A percentile compares a stretch with the other conserved stretches of the same genome.
These are phyloP conservation scores for Claviceps sp. DNA, from an alignment of 2,329 filamentous ascomycete genomes.

Conservation along the genomic window DNA sequence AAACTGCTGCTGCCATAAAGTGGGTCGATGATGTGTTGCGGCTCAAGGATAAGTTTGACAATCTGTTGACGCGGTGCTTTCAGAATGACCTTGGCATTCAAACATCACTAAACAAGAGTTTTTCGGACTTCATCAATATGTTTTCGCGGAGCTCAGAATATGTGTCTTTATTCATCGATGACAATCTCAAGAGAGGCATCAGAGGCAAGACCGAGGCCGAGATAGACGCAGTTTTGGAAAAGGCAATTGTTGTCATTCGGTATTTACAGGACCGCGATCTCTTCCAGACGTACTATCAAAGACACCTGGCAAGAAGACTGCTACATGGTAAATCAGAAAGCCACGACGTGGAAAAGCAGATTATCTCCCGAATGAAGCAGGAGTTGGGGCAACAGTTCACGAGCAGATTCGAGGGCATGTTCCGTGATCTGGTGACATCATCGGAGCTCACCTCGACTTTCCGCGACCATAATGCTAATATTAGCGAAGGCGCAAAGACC, in stretches of 20 bases:
- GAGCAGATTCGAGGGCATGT: slow-evolving; percentile 88
- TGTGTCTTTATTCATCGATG: slow-evolving; percentile 91
- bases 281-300: slow-evolving; percentile 97
- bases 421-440: slow-evolving; percentile 86
- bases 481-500: slow-evolving; percentile 33
- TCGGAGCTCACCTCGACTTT: slow-evolving; percentile 70
- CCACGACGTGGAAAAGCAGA: slow-evolving; percentile 84
- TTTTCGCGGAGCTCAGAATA: slow-evolving; percentile 79
- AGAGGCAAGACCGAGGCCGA: slow-evolving; percentile 86
- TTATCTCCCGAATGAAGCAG: slow-evolving; percentile 94
- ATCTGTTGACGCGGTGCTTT: slow-evolving; percentile 62
- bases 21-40: slow-evolving; percentile 88
- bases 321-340: slow-evolving; percentile 83
- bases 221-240: slow-evolving; percentile 72
- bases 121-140: slow-evolving; percentile 86
- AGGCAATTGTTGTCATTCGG: slow-evolving; percentile 74
- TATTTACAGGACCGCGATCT: slow-evolving; percentile 88
- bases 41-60: slow-evolving; percentile 83
- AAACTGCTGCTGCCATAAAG: slow-evolving; percentile 76
- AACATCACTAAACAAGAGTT: slow-evolving; percentile 72
- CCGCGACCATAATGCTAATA: slow-evolving; percentile 47
- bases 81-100: slow-evolving; percentile 63
- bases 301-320: slow-evolving; percentile 78
- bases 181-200: slow-evolving; percentile 87
- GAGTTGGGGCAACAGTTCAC: slow-evolving; percentile 94